Evolutionary conservation across 139 green algal genomes (phyloP).

Genomic region (Protoeuglena noctilucae): DNA sequence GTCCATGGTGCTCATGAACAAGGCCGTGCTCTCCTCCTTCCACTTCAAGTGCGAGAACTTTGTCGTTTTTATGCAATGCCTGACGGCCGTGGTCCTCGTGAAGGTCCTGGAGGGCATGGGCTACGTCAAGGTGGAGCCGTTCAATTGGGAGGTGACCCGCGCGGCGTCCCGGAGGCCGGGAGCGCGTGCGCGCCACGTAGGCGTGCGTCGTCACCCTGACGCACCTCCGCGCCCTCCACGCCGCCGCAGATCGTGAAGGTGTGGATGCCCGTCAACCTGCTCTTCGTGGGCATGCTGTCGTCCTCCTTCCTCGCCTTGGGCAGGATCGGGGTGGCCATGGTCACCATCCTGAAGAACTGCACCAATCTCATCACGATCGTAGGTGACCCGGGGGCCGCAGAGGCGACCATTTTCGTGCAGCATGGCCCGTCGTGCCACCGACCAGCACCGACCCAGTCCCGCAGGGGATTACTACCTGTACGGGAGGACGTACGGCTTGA

Average conservation of each 20-base stretch:
- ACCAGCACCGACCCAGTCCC: too few species aligned
- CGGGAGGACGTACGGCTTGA: constrained; percentile 24
- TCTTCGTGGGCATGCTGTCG: constrained; percentile 84
- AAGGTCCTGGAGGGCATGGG: constrained; percentile 29
- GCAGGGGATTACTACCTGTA: constrained; percentile 72
- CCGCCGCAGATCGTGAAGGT: constrained; percentile 18
- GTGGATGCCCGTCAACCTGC: constrained; percentile 80
- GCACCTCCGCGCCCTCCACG: too few species aligned
- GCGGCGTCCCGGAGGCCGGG: too few species aligned
- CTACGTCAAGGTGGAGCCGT: constrained; percentile 44
- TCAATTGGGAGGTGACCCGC: constrained; percentile 30
- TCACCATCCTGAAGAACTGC: constrained; percentile 85
- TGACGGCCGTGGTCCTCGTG: constrained; percentile 41
- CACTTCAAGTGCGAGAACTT: constrained; percentile 46
- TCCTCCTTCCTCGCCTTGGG: constrained; percentile 63
- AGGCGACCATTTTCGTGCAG: too few species aligned
- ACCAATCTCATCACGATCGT: constrained; percentile 72
- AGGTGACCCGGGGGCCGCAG: too few species aligned
- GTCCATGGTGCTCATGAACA: constrained; percentile 17
- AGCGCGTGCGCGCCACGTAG: too few species aligned
- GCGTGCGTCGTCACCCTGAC: too few species aligned
- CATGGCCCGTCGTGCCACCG: too few species aligned
- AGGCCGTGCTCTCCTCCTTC: constrained; percentile 31
- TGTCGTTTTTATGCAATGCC: constrained; percentile 72
- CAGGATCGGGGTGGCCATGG: constrained; percentile 49